phyloP scores from a whole-genome alignment of 306 rosid species.

The Chamaecrista fasciculata region DNA sequence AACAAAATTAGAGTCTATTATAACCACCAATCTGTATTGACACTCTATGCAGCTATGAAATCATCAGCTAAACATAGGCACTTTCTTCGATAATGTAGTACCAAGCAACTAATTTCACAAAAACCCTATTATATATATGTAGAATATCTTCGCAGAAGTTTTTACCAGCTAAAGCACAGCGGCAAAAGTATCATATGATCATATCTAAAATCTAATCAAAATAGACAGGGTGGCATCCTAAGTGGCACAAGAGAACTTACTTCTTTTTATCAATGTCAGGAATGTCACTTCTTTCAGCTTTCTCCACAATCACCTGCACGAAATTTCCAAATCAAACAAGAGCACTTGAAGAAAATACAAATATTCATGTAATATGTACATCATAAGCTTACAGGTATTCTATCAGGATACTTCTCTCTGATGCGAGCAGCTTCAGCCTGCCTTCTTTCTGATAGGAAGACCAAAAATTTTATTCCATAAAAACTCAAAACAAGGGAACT shows the following conservation, averaged over 20 bases:
- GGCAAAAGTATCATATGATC: conserved; percentile 18
- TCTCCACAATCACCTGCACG: conserved; percentile 90
- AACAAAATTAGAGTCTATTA: conserved; percentile 1
- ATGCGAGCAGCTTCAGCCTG: conserved; percentile 71
- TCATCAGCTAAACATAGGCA: neutral
- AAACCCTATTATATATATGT: no score
- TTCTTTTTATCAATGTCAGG: conserved; percentile 90
- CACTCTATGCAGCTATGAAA: neutral
- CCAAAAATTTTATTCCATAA: conserved; percentile 12
- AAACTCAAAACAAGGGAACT: neutral
- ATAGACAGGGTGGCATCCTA: neutral
- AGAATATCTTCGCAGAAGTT: neutral
- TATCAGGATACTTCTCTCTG: conserved; percentile 82
- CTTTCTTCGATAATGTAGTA: neutral
- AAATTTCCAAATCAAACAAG: conserved; percentile 23
- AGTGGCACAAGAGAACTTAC: conserved; percentile 38
- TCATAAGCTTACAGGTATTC: conserved; percentile 70
- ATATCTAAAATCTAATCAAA: neutral
- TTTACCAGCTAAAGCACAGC: neutral
- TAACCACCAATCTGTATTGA: neutral
- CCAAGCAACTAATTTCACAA: neutral
- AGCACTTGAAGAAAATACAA: neutral
- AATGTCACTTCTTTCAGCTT: conserved; percentile 76
- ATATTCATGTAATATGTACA: neutral
- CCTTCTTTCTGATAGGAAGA: conserved; percentile 58